Percentiles rank a stretch among this genome's conserved stretches.
Evolutionary conservation across 305 asterid species (phyloP).

Genomic region (Galium porrigens): DNA sequence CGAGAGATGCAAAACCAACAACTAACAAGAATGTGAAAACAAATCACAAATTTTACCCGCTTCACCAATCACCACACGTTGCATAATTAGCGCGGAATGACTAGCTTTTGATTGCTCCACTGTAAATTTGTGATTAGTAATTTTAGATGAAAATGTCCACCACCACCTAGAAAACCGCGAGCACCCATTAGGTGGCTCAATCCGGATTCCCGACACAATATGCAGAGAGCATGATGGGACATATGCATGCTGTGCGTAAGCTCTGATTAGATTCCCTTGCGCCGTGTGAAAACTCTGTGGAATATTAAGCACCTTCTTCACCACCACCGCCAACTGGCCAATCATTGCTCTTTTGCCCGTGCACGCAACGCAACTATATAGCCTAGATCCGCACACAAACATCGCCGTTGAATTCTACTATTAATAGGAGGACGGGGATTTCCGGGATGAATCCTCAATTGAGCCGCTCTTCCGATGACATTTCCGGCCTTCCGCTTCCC

Average conservation of each 20-base stretch:
- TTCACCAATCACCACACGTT: background rate
- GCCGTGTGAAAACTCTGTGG: background rate
- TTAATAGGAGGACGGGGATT: conserved; percentile 4
- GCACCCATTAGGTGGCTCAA: background rate
- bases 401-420: background rate
- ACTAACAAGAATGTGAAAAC: too few relatives aligned
- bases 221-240: background rate
- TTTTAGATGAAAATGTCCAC: background rate
- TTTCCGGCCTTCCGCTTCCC: conserved; percentile 7
- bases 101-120: background rate
- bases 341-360: conserved; percentile 1
- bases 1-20: too few relatives aligned
- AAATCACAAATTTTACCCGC: background rate
- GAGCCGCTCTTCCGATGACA: conserved; percentile 8
- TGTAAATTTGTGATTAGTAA: background rate
- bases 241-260: background rate
- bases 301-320: background rate
- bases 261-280: background rate
- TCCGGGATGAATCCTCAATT: conserved; percentile 5
- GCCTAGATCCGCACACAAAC: conserved; percentile 12
- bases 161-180: background rate
- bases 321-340: background rate
- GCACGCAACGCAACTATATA: conserved; percentile 11
- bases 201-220: background rate
- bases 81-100: background rate